Evolutionary conservation across 192 early-diverging fungal species (phyloP), one percentile per base, ranked within the genome.

Genomic region (Diversispora epigaea): DNA sequence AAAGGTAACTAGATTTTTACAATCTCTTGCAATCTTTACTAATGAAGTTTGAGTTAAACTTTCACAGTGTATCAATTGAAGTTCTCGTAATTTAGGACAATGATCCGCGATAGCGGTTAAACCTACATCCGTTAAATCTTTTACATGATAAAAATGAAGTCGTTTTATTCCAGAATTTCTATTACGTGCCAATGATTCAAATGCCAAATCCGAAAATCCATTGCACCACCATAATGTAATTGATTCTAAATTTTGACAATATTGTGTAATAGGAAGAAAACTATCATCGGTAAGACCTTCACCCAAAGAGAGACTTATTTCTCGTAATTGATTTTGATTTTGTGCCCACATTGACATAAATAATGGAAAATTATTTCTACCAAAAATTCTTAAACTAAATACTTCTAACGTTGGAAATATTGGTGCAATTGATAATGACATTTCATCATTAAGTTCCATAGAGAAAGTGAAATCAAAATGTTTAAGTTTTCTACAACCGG

Each of bases 211-310:
- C 0, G 61, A 40, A 40, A 63, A 63, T 40, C 61, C 61, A 41
- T 39, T 43, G 40, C 61, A 63, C 61, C 61, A 63, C 61, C 61
- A 63, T 12, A 63, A 40, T 40, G 61, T 63, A 40, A 63, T 17
- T 2, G 61, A 11, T 41, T 63, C 61, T 15, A 63, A 43, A 40
- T 39, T 63, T 40, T 22, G 32, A 43, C 61, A 63, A 40, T 63
- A 40, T 63, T 63, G 61, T 40, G 61, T 63, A 39, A 63, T 63
- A 15, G 61, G 61, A 63, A 63, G 32, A 6, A 63, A 63, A 40
- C 61, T 40, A 40, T 63, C 61, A 63, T 63, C 39, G 17, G 7
- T 63, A 63, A 63, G 61, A 4, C 61, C 61, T 63, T 63, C 61
- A 17, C 61, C 61, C 9, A 63, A 40, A 17, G 61, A 63, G 7